Evolutionary conservation across 805 yeast genomes (phyloP), one percentile per base, ranked within the genome.

Genomic region (Diddensiella caesifluorescens): DNA sequence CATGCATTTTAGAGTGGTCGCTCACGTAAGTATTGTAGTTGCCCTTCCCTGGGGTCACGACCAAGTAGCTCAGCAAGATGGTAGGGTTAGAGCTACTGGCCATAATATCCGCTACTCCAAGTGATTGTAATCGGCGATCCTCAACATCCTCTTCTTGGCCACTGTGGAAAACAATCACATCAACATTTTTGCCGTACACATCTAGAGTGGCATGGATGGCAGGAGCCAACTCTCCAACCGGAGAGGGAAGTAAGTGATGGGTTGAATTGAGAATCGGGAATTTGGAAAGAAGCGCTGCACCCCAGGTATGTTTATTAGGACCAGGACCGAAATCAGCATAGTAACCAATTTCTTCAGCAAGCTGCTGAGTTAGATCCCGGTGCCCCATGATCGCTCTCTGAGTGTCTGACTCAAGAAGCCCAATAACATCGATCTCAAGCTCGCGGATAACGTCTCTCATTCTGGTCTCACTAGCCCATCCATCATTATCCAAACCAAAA

Each of bases 291-390:
- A 92, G 70, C 1, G 92, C 92, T 38, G 89, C 83, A 31, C 98
- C 98, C 98, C 98, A 92, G 0, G 98, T 92, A 66, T 92, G 97
- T 62, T 89, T 83, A 61, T 88, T 86, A 41, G 97, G 97, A 10
- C 97, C 96, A 5, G 98, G 98, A 5, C 98, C 98, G 59, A 79
- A 92, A 62, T 92, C 98, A 18, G 81, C 89, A 59, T 92, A 92
- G 90, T 87, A 87, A 31, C 86, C 90, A 52, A 92, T 71, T 53
- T 90, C 95, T 62, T 88, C 95, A 1, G 96, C 95, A 41, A 92
- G 66, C 50, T 80, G 77, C 66, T 86, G 95, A 0, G 97, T 88
- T 55, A 90, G 70, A 59, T 92, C 98, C 56, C 98, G 75, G 67
- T 89, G 87, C 39, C 98, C 98, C 75, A 92, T 92, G 41, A 89